A percentile compares a stretch with the other conserved stretches of the same genome.
Conservation (phyloP, 2,329 filamentous ascomycete species). For the Xylaria digitata region DNA sequence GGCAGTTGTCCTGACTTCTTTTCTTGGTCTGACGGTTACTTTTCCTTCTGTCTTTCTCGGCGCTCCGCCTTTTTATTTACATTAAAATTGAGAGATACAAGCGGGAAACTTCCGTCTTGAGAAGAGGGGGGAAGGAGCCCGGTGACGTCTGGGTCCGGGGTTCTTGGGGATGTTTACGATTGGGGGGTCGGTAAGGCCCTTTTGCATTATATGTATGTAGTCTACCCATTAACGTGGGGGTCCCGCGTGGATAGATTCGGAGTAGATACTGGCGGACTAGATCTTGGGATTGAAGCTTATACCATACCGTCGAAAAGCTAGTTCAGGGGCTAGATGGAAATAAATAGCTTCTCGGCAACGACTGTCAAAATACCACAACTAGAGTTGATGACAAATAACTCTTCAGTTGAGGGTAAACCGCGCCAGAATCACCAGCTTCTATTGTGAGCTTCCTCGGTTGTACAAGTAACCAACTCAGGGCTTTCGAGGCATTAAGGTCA, state of each 20-base stretch:
- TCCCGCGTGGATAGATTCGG: not conserved
- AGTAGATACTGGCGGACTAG: not conserved
- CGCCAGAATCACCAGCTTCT: no score
- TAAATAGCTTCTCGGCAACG: not conserved
- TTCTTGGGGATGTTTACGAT: slow-evolving; percentile 4
- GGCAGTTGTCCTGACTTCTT: not conserved
- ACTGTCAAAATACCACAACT: not conserved
- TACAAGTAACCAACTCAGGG: not conserved
- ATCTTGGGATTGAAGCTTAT: not conserved
- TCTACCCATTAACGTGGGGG: slow-evolving; percentile 8
- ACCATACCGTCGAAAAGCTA: not conserved
- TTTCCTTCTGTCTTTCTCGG: not conserved
- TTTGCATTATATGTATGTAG: slow-evolving; percentile 12
- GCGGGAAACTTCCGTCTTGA: slow-evolving; percentile 1
- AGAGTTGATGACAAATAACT: no score
- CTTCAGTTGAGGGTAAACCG: no score
- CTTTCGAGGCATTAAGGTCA: not conserved
- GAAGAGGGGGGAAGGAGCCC: not conserved
- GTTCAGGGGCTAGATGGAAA: not conserved
- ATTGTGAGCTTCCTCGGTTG: not conserved
- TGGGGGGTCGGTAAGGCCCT: slow-evolving; percentile 24
- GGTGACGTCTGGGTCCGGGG: slow-evolving; percentile 20
- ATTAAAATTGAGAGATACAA: not conserved
- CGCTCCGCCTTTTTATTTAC: slow-evolving; percentile 13
- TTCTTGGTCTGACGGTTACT: no score